Evolutionary conservation across 2,329 filamentous ascomycete species (phyloP).

Genomic region (Exophiala sp.): DNA sequence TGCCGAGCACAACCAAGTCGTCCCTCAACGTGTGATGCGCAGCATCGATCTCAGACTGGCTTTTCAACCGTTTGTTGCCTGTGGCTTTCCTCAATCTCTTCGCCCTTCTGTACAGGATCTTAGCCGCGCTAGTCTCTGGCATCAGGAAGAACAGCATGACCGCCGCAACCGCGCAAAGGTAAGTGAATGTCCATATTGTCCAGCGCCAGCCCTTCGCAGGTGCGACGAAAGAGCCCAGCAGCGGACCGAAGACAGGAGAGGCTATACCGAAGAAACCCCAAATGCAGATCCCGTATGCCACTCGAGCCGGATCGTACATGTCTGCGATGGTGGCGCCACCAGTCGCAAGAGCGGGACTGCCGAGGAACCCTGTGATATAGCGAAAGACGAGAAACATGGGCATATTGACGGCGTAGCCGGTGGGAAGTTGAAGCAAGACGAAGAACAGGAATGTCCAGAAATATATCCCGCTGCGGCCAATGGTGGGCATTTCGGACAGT

Average conservation of each 20-base stretch:
- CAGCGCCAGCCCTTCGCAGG: conserved; percentile 39
- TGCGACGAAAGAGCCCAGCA: conserved; percentile 42
- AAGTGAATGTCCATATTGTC: conserved; percentile 41
- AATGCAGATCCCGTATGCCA: conserved; percentile 39
- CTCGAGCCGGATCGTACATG: conserved; percentile 38
- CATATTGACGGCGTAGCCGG: conserved; percentile 48
- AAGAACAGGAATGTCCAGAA: conserved; percentile 48
- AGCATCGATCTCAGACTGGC: conserved; percentile 63
- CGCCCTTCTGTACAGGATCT: conserved; percentile 41
- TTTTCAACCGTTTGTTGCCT: conserved; percentile 52
- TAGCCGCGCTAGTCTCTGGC: conserved; percentile 35
- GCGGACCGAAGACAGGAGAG: conserved; percentile 41
- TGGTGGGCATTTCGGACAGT: conserved; percentile 48
- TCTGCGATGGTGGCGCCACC: conserved; percentile 45
- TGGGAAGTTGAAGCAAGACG: conserved; percentile 48
- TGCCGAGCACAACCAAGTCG: no score
- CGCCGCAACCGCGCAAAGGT: conserved; percentile 37
- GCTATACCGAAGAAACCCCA: conserved; percentile 41
- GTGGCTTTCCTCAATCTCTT: conserved; percentile 48
- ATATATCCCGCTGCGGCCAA: conserved; percentile 51
- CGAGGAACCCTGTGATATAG: conserved; percentile 52
- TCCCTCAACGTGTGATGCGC: no score
- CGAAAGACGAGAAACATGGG: conserved; percentile 52
- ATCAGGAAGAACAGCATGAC: conserved; percentile 33
- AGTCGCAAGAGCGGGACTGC: conserved; percentile 44